Conservation (phyloP, 2,329 filamentous ascomycete genomes). For the Ramularia endophylla region DNA sequence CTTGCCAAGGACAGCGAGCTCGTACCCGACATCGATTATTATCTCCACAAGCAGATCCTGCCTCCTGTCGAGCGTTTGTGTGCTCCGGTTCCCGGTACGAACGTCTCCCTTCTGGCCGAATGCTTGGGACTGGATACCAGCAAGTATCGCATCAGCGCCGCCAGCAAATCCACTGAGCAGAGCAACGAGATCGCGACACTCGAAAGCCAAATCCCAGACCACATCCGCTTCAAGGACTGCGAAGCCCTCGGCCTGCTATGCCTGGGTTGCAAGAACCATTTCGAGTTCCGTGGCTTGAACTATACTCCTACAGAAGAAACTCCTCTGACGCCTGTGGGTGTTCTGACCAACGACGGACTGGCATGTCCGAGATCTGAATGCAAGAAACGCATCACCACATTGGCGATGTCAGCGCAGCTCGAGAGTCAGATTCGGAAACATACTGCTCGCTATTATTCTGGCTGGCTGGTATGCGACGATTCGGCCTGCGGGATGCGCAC, state of each 20-base stretch:
- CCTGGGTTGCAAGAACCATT: slow-evolving; percentile 66
- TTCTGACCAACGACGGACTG: slow-evolving; percentile 68
- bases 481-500: slow-evolving; percentile 79
- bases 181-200: slow-evolving; percentile 74
- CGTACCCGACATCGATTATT: slow-evolving; percentile 91
- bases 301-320: slow-evolving; percentile 24
- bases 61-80: slow-evolving; percentile 96
- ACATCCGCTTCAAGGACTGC: slow-evolving; percentile 80
- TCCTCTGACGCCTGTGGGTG: slow-evolving; percentile 41
- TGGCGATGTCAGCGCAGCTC: slow-evolving; percentile 78
- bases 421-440: slow-evolving; percentile 76
- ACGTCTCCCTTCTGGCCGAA: slow-evolving; percentile 81
- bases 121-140: slow-evolving; percentile 86
- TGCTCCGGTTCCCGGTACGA: slow-evolving; percentile 89
- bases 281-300: slow-evolving; percentile 70
- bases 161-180: slow-evolving; percentile 48
- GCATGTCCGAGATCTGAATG: slow-evolving; percentile 63
- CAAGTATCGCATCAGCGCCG: slow-evolving; percentile 70
- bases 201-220: slow-evolving; percentile 89
- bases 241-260: slow-evolving; percentile 72
- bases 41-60: slow-evolving; percentile 96
- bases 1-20: slow-evolving; percentile 69
- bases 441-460: slow-evolving; percentile 83
- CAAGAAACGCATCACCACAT: slow-evolving; percentile 55
- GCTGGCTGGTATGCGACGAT: slow-evolving; percentile 87